These are phyloP conservation scores for Mimosa pudica DNA, from an alignment of 306 rosid genomes.

Conservation along the genomic window DNA sequence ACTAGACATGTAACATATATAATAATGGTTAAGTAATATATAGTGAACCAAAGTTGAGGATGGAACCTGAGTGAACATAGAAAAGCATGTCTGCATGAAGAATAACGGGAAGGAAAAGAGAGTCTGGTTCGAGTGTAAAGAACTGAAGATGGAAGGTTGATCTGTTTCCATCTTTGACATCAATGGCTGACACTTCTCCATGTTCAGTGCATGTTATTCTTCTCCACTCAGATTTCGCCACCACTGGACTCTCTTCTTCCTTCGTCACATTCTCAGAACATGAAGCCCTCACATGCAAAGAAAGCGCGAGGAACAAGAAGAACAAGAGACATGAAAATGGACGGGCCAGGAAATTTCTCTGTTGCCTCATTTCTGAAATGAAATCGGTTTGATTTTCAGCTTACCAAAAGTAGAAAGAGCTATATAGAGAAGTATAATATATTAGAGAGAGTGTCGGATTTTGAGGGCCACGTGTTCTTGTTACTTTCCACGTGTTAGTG, in stretches of 20 bases:
- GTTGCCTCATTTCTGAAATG: constrained; percentile 26
- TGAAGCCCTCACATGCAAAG: constrained; percentile 40
- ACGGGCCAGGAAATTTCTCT: constrained; percentile 10
- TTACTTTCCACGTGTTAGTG: constrained; percentile 52
- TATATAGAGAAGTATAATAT: constrained; percentile 3
- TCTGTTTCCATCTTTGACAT: constrained; percentile 47
- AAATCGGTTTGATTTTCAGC: constrained; percentile 10
- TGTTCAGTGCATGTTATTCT: constrained; percentile 48
- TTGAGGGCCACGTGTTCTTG: constrained; percentile 47
- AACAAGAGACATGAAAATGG: constrained; percentile 27
- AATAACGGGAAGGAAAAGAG: constrained; percentile 85
- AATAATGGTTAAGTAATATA: too few relatives aligned
- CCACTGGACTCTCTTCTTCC: constrained; percentile 42
- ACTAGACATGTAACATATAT: too few relatives aligned
- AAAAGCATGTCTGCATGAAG: constrained; percentile 81
- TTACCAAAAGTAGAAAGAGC: constrained; percentile 30
- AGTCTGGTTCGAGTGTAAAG: constrained; percentile 81
- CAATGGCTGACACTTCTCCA: constrained; percentile 65
- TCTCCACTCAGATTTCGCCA: constrained; percentile 55
- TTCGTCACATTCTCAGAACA: constrained; percentile 33
- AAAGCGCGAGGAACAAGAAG: constrained; percentile 37
- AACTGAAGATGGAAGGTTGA: constrained; percentile 70
- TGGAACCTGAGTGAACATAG: constrained; percentile 70
- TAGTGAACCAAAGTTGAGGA: background rate
- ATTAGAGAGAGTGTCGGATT: constrained; percentile 37